Evolutionary conservation across 2,329 filamentous ascomycete genomes (phyloP), one percentile per base, ranked within the genome.

Genomic region (Fusarium equiseti): DNA sequence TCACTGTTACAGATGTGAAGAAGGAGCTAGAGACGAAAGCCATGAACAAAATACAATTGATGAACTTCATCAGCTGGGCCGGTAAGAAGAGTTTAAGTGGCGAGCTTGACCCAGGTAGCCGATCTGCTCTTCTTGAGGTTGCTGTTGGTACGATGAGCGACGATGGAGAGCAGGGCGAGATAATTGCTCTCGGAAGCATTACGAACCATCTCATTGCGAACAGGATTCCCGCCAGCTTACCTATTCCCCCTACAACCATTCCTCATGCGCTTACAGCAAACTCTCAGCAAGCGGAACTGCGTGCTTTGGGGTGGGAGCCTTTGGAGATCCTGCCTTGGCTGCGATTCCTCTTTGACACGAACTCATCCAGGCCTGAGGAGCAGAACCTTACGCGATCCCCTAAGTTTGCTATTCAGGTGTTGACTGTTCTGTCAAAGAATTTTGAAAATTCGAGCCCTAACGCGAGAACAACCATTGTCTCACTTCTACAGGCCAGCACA

Each of bases 301-400:
- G 93, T 70, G 90, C 92, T 18, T 86, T 99, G 11, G 93, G 94
- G 1, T 99, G 96, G 95, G 87, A 90, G 59, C 90, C 95, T 65
- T 82, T 99, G 9, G 93, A 95, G 38, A 88, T 97, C 71, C 88
- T 95, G 5, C 90, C 92, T 26, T 99, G 97, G 96, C 80, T 98
- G 26, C 85, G 89, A 24, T 97, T 92, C 80, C 84, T 99, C 38
- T 82, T 97, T n/a, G 88, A 90, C 60, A 90, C 89, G 16, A 84
- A 88, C 12, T 85, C 88, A 8, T 86, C 87, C 59, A 87, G 87
- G 40, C 77, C 87, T 6, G 83, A 89, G 7, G 86, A 90, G 3
- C 87, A 93, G 73, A 91, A 92, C 77, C 83, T 98, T 10, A 92
- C 91, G 1, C 87, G 86, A 57, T 92, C 90, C 0, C 81, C 92